Evolutionary conservation across 768 basidiomycete species (phyloP).

Genomic region (Podaxis pistillaris): DNA sequence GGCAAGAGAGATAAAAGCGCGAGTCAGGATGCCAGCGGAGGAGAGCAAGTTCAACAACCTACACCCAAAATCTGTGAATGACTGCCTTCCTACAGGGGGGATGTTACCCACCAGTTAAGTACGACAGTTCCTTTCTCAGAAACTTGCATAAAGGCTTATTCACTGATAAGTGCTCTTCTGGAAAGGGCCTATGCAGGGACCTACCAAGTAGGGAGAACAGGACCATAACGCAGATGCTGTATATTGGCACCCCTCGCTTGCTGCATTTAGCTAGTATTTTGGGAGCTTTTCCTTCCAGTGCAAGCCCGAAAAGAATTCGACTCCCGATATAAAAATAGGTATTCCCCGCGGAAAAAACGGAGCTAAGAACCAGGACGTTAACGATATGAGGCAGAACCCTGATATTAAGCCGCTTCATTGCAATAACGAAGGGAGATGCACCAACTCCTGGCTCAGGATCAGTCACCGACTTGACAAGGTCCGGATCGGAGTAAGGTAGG

Average conservation of each 20-base stretch:
- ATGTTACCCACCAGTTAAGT: constrained; percentile 39
- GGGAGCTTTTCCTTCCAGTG: constrained; percentile 61
- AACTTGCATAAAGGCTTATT: constrained; percentile 44
- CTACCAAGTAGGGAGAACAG: constrained; percentile 33
- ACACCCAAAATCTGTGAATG: neutral
- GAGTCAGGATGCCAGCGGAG: constrained; percentile 46
- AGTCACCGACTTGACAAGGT: constrained; percentile 50
- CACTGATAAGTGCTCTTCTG: neutral
- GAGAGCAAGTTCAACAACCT: constrained; percentile 51
- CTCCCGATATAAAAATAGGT: constrained; percentile 63
- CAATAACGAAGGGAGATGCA: constrained; percentile 83
- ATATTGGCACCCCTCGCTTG: constrained; percentile 55
- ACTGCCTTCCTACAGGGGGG: neutral
- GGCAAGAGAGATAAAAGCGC: constrained; percentile 44
- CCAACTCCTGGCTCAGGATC: constrained; percentile 57
- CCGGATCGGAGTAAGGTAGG: constrained; percentile 67
- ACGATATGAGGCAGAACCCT: constrained; percentile 65
- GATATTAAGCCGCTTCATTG: constrained; percentile 68
- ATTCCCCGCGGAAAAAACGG: constrained; percentile 75
- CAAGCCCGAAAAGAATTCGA: constrained; percentile 53
- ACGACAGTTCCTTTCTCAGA: constrained; percentile 47
- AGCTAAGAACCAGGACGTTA: constrained; percentile 67
- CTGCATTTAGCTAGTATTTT: constrained; percentile 51
- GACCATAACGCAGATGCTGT: constrained; percentile 43
- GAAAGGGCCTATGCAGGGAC: neutral